Conservation (phyloP, 768 basidiomycete genomes). For the Trametes meyenii region DNA sequence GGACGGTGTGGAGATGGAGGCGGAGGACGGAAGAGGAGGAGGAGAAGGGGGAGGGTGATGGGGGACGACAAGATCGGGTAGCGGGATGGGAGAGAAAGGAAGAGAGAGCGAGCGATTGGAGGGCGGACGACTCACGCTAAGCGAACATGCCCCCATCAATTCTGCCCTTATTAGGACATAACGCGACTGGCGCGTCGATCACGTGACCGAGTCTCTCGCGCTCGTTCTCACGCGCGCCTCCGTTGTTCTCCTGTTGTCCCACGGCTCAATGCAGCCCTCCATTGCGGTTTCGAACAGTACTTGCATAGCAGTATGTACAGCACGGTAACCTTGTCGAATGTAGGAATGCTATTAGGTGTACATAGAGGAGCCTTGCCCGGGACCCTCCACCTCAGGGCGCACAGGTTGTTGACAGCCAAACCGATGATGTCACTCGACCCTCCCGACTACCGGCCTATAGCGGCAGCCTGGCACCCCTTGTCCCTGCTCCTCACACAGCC, state of each 20-base stretch:
- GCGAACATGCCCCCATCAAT: slow-evolving; percentile 23
- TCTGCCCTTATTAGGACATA: slow-evolving; percentile 42
- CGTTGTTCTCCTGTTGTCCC: not conserved
- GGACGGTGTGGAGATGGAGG: slow-evolving; percentile 17
- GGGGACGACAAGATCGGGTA: not conserved
- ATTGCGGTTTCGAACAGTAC: not conserved
- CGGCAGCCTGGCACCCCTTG: not conserved
- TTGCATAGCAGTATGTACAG: too few species aligned
- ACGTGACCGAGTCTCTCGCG: slow-evolving; percentile 39
- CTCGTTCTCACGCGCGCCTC: slow-evolving; percentile 19
- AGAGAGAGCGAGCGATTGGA: slow-evolving; percentile 17
- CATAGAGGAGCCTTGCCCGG: too few species aligned
- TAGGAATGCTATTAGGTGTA: too few species aligned
- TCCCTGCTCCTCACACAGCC: not conserved
- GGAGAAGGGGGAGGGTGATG: slow-evolving; percentile 14
- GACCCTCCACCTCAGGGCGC: too few species aligned
- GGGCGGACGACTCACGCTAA: slow-evolving; percentile 19
- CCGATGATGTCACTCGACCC: slow-evolving; percentile 12
- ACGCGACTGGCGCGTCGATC: slow-evolving; percentile 46
- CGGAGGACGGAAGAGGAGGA: slow-evolving; percentile 7
- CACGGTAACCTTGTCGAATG: too few species aligned
- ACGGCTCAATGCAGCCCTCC: slow-evolving; percentile 9
- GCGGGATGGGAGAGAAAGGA: slow-evolving; percentile 4
- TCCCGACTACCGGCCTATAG: not conserved
- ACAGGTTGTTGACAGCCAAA: not conserved